phyloP scores from a whole-genome alignment of 108 stramenopile species.

The Ochromonas danica region DNA sequence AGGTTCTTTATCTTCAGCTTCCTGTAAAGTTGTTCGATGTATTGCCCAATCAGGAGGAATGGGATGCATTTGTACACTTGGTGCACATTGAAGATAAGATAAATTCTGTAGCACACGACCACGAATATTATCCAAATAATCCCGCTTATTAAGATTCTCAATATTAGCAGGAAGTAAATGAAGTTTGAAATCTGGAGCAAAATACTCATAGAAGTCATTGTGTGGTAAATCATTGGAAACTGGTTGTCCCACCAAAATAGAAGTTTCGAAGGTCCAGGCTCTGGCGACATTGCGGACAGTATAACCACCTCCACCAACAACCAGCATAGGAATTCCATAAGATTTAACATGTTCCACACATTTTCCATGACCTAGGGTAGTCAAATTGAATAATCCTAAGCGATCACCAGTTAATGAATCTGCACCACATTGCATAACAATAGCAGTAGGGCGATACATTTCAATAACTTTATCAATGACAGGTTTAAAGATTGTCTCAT shows the following conservation, averaged over 20 bases:
- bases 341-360: slow-evolving; percentile 85
- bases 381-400: slow-evolving; percentile 95
- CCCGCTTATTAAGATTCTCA: slow-evolving; percentile 78
- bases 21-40: background rate
- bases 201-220: slow-evolving; percentile 99
- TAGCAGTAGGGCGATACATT: slow-evolving; percentile 86
- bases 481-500: slow-evolving; percentile 86
- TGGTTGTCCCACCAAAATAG: slow-evolving; percentile 60
- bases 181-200: slow-evolving; percentile 92
- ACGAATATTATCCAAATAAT: slow-evolving; percentile 43
- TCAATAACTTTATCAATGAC: slow-evolving; percentile 94
- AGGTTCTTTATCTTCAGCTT: background rate
- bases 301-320: slow-evolving; percentile 98
- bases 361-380: slow-evolving; percentile 88
- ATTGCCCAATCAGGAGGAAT: slow-evolving; percentile 31
- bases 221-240: slow-evolving; percentile 90
- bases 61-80: slow-evolving; percentile 41
- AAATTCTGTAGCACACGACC: slow-evolving; percentile 43
- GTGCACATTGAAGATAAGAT: slow-evolving; percentile 46
- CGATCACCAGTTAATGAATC: slow-evolving; percentile 95
- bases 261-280: slow-evolving; percentile 94
- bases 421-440: slow-evolving; percentile 96
- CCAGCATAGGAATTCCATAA: slow-evolving; percentile 87
- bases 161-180: slow-evolving; percentile 77
- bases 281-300: slow-evolving; percentile 96